Percentiles rank a stretch among this genome's conserved stretches.
Conservation (phyloP, 2,329 filamentous ascomycete species). For the Pseudogymnoascus sp. region DNA sequence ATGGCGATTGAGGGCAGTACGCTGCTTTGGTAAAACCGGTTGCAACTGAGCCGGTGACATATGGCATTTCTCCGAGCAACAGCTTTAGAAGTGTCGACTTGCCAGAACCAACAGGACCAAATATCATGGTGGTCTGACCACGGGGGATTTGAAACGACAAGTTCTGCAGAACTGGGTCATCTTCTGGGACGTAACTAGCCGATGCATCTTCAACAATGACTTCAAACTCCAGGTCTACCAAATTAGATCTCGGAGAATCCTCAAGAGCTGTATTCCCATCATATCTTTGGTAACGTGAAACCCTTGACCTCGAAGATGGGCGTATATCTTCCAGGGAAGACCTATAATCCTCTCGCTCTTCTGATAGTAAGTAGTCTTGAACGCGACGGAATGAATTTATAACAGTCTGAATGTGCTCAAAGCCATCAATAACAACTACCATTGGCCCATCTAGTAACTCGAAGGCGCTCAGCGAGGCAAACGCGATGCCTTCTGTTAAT, state of each 20-base stretch:
- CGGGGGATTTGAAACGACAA: neutral
- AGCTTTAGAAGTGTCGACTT: constrained; percentile 43
- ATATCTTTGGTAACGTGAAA: neutral
- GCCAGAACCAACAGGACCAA: constrained; percentile 41
- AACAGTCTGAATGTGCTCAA: neutral
- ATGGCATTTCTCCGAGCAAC: constrained; percentile 33
- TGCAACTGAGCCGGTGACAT: neutral
- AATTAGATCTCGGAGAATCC: neutral
- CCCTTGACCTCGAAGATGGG: neutral
- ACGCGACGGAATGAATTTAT: neutral
- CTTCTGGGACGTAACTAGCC: neutral
- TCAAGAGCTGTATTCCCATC: neutral
- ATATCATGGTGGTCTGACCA: constrained; percentile 10
- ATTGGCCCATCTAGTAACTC: neutral
- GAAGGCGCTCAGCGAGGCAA: neutral
- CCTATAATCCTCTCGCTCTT: neutral
- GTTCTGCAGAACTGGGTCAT: neutral
- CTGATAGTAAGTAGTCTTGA: neutral
- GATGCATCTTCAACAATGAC: neutral
- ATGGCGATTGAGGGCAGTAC: constrained; percentile 20
- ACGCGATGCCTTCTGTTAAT: neutral
- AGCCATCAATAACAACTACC: neutral
- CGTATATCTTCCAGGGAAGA: neutral
- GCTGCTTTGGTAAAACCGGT: constrained; percentile 36
- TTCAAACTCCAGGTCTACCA: neutral